These are phyloP conservation scores for Sonneratia caseolaris DNA, from an alignment of 345 rosid species.

Conservation along the genomic window DNA sequence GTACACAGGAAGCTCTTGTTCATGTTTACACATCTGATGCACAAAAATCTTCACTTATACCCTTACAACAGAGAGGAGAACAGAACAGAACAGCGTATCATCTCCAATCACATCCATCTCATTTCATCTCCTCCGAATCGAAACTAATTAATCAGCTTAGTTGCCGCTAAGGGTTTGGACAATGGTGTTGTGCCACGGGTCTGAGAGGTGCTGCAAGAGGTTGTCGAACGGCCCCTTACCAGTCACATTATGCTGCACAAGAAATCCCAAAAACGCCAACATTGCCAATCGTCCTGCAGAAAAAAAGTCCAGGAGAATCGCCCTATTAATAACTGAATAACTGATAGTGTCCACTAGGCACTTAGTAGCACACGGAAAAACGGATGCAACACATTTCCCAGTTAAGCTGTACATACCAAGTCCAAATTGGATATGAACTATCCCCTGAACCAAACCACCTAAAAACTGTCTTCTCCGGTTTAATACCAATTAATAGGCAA, in stretches of 20 bases:
- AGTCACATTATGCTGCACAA: constrained; percentile 86
- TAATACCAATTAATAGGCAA: too few species aligned
- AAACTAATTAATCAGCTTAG: not conserved
- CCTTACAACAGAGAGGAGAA: not conserved
- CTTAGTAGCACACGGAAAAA: too few species aligned
- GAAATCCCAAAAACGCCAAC: constrained; percentile 88
- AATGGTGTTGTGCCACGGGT: constrained; percentile 99
- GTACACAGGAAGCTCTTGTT: constrained; percentile 6
- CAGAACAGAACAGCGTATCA: not conserved
- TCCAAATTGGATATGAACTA: not conserved
- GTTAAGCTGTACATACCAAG: not conserved
- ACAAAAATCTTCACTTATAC: not conserved
- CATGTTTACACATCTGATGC: constrained; percentile 9
- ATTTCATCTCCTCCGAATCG: not conserved
- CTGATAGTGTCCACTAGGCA: too few species aligned
- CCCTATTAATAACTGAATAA: too few species aligned
- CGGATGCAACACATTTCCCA: too few species aligned
- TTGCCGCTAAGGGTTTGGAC: constrained; percentile 54
- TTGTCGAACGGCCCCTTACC: constrained; percentile 94
- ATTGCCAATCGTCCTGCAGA: constrained; percentile 90
- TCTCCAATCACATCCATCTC: not conserved
- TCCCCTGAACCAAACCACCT: too few species aligned
- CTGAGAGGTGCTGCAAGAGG: constrained; percentile 85
- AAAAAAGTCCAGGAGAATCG: not conserved
- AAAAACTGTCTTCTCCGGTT: too few species aligned